Conservation (phyloP, 805 yeast species). For the Starmerella stigmatis region DNA sequence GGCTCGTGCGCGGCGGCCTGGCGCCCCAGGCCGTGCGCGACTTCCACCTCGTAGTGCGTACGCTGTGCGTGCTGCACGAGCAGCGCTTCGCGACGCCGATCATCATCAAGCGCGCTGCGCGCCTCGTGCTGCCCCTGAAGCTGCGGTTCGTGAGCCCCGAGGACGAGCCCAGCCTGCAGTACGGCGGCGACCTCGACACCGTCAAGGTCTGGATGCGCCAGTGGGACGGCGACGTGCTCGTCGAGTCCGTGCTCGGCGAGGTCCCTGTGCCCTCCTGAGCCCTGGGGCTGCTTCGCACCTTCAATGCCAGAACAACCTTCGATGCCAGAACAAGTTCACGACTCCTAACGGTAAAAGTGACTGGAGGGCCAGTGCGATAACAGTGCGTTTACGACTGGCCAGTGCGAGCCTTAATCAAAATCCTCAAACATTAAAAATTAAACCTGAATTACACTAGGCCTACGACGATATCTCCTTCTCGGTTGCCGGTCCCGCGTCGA, state of each 20-base stretch:
- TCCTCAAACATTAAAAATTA: too few species aligned
- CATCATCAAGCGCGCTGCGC: conserved; percentile 42
- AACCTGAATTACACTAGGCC: too few species aligned
- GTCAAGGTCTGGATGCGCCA: conserved; percentile 35
- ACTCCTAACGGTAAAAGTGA: too few species aligned
- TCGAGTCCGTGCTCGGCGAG: conserved; percentile 42
- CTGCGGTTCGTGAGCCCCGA: conserved; percentile 34
- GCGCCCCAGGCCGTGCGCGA: conserved; percentile 40
- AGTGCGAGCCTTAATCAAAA: too few species aligned
- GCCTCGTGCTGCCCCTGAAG: conserved; percentile 41
- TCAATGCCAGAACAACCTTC: too few species aligned
- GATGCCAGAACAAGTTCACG: too few species aligned
- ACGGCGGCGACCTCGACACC: conserved; percentile 44
- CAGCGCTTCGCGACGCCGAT: conserved; percentile 42
- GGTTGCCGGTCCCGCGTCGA: background rate
- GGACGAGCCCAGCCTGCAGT: conserved; percentile 44
- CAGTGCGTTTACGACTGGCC: too few species aligned
- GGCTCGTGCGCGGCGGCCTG: conserved; percentile 45
- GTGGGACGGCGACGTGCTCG: conserved; percentile 40
- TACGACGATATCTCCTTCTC: too few species aligned
- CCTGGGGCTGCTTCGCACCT: too few species aligned
- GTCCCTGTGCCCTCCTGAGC: conserved; percentile 42
- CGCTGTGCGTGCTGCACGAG: conserved; percentile 38
- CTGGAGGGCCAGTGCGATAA: too few species aligned
- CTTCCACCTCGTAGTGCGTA: conserved; percentile 33